Evolutionary conservation across 331 rosid genomes (phyloP), one percentile per base, ranked within the genome.

Genomic region (Pyracantha coccinea): DNA sequence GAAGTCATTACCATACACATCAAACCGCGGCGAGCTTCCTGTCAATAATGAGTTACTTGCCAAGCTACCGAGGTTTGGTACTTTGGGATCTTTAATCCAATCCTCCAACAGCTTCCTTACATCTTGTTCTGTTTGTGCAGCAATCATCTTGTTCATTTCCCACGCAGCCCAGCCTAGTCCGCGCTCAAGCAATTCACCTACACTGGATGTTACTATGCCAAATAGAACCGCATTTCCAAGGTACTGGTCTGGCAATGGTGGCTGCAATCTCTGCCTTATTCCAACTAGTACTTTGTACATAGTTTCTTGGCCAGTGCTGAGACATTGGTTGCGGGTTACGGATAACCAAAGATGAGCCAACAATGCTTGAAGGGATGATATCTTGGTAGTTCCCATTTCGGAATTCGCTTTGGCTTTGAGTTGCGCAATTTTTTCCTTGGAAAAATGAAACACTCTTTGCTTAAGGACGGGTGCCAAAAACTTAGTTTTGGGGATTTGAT

Each of bases 291-390:
- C 8, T 12, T 2, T 11, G 31, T 68, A 82, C 8, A 4, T 25
- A 6, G 20, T 58, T 13, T 70, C 63, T 29, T 75, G 28, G 5
- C 41, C 60, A 7, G 69, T 24, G 7, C 59, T 61, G 6, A 75
- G 57, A 8, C 63, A 9, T 19, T 67, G 28, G 64, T 38, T 31
- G 2, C 78, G 81, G 6, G 75, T 71, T 60, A 68, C 31, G 19
- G 81, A 61, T 19, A 53, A 15, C 86, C 86, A 83, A 27, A 79
- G 75, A 33, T 78, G 75, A 25, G 78, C 79, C 50, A 78, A 4
- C 53, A 79, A 58, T 24, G 83, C 69, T 67, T 83, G 83, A 57
- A 79, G 69, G 32, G 86, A 38, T 4, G 82, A 77, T 19, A 70
- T 73, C 16, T 11, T 68, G 19, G 17, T 28, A 0, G 50, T 53